Evolutionary conservation across 257 asterid genomes (phyloP), one percentile per base, ranked within the genome.

Genomic region (Nicotiana otophora): DNA sequence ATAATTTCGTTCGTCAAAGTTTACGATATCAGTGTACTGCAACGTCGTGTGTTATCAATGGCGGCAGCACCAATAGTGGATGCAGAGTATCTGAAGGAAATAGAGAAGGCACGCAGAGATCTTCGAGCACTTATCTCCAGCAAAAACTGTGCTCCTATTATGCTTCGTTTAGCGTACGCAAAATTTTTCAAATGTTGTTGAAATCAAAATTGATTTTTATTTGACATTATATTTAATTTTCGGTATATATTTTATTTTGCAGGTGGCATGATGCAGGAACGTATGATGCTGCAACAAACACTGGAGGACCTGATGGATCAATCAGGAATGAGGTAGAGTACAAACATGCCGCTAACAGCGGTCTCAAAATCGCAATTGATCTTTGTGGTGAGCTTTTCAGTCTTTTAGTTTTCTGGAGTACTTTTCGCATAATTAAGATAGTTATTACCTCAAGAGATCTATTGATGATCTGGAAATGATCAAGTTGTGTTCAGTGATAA

Each of bases 221-320:
- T 20, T 60, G 39, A 34, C 17, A 58, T 61, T 30, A 17, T 68
- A 46, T 42, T 8, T 10, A 31, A 46, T 61, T 33, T 10, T 66
- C 19, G 66, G 36, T 30, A 28, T 79, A 66, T 36, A 26, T 36
- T 65, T 57, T n/a, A 33, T 69, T 28, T 70, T 88, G 89, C 84
- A 95, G 99, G 90, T 94, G 98, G 98, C 99, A 95, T 64, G 98
- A 94, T 78, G 99, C 97, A 33, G 99, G 99, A 33, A 94, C 96
- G 34, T 94, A 90, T 76, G 98, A 95, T 85, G 97, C 93, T 8
- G 89, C 87, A 82, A 88, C 95, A 5, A 91, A 89, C 84, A 90
- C 92, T 1, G 98, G 99, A 83, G 99, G 99, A 67, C 97, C 99
- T 53, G 85, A 95, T 90, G 99, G 97, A 84, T 95, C 99, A 16